These are phyloP conservation scores for Tricholoma bakamatsutake DNA, from an alignment of 768 basidiomycete genomes.

Conservation along the genomic window DNA sequence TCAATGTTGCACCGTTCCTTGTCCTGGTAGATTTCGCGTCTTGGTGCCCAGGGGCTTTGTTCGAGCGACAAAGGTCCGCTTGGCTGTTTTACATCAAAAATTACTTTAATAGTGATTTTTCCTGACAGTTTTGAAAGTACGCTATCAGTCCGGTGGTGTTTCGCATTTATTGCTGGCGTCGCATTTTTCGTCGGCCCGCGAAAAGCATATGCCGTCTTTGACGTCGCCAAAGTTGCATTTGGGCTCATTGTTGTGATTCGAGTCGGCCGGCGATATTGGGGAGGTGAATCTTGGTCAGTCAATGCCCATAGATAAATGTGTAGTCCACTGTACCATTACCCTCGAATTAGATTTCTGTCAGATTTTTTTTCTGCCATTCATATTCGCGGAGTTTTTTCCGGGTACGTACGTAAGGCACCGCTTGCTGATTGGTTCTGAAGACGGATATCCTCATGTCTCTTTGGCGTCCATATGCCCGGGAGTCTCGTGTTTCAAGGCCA, in stretches of 20 bases:
- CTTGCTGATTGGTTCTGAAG: not conserved
- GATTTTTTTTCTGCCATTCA: not conserved
- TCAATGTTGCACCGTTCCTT: slow-evolving; percentile 60
- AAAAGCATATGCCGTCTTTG: slow-evolving; percentile 60
- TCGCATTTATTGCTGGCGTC: slow-evolving; percentile 40
- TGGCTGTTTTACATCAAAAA: slow-evolving; percentile 1
- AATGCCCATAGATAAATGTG: slow-evolving; percentile 1
- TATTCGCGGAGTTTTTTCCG: not conserved
- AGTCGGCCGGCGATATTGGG: slow-evolving; percentile 48
- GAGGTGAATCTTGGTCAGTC: slow-evolving; percentile 29
- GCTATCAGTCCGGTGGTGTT: slow-evolving; percentile 47
- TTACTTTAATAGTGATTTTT: slow-evolving; percentile 3
- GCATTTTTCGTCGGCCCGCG: slow-evolving; percentile 69
- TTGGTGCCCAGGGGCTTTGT: slow-evolving; percentile 37
- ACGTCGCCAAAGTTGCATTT: slow-evolving; percentile 46
- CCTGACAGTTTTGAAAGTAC: slow-evolving; percentile 31
- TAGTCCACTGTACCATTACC: not conserved
- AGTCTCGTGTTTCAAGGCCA: not conserved
- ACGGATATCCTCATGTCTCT: not conserved
- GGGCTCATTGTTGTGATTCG: slow-evolving; percentile 39
- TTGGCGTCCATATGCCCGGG: not conserved
- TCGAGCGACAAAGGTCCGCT: slow-evolving; percentile 38
- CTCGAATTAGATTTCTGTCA: not conserved
- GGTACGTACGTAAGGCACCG: not conserved
- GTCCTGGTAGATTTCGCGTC: slow-evolving; percentile 57